A percentile compares a stretch with the other conserved stretches of the same genome.
Conservation (phyloP, 1,284 basidiomycete species). For the Sutorius eximius region DNA sequence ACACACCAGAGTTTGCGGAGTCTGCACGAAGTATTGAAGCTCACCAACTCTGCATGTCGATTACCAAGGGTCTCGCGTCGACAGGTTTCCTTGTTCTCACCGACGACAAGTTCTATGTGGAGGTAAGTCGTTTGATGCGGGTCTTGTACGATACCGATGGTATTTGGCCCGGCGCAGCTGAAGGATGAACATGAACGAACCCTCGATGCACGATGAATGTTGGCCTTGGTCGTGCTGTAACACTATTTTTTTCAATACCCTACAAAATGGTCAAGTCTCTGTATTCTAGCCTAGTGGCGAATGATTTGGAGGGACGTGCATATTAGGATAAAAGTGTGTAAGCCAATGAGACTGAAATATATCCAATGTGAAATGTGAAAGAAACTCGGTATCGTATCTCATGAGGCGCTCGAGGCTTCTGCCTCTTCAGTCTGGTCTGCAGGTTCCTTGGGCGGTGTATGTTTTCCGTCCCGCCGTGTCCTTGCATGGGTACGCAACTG, state of each 20-base stretch:
- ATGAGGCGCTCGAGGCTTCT: slow-evolving; percentile 12
- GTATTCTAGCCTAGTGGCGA: slow-evolving; percentile 17
- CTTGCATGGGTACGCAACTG: slow-evolving; percentile 42
- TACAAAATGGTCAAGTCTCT: slow-evolving; percentile 3
- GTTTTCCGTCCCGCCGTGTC: slow-evolving; percentile 37
- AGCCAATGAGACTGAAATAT: slow-evolving; percentile 14
- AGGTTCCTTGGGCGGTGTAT: slow-evolving; percentile 19
- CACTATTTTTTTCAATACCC: slow-evolving; percentile 14
- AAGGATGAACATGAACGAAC: slow-evolving; percentile 33
- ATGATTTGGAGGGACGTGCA: slow-evolving; percentile 13
- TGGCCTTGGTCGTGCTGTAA: slow-evolving; percentile 15
- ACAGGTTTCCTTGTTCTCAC: slow-evolving; percentile 58
- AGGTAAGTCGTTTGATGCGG: slow-evolving; percentile 38
- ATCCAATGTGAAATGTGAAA: slow-evolving; percentile 21
- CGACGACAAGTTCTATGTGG: slow-evolving; percentile 56
- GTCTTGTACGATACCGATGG: background rate
- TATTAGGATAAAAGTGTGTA: slow-evolving; percentile 22
- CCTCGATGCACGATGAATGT: slow-evolving; percentile 10
- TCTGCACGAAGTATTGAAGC: slow-evolving; percentile 61
- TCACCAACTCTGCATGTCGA: slow-evolving; percentile 56
- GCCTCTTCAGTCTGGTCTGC: slow-evolving; percentile 19
- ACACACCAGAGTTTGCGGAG: slow-evolving; percentile 62
- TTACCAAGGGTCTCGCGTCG: slow-evolving; percentile 61
- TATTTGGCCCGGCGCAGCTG: slow-evolving; percentile 28
- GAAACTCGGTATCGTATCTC: slow-evolving; percentile 9